phyloP scores from a whole-genome alignment of 768 basidiomycete species.

The Xanthoconium purpureum region DNA sequence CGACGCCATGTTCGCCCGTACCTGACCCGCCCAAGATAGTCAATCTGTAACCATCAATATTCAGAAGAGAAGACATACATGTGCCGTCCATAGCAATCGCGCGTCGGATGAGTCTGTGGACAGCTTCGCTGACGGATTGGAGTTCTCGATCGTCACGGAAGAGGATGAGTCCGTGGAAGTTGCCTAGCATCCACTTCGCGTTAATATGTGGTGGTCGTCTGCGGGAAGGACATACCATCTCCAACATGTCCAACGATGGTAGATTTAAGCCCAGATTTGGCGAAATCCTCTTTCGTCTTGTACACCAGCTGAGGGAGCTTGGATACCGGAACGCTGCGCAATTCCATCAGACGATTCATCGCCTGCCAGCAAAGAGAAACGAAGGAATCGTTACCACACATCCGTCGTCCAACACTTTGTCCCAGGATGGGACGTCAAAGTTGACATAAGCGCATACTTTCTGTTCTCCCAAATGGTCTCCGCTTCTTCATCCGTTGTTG shows the following conservation, averaged over 20 bases:
- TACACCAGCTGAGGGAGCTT: conserved; percentile 65
- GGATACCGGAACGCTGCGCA: conserved; percentile 62
- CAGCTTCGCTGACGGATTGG: conserved; percentile 50
- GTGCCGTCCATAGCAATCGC: conserved; percentile 75
- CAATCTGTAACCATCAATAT: neutral
- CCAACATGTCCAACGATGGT: conserved; percentile 83
- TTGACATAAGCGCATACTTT: conserved; percentile 78
- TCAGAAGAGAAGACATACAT: conserved; percentile 42
- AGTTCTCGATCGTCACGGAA: conserved; percentile 61
- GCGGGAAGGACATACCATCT: conserved; percentile 52
- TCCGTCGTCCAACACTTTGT: conserved; percentile 81
- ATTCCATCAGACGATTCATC: neutral
- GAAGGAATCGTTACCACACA: conserved; percentile 60
- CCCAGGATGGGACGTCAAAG: conserved; percentile 61
- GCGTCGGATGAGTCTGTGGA: conserved; percentile 69
- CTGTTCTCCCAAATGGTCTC: conserved; percentile 80
- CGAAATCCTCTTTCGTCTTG: conserved; percentile 79
- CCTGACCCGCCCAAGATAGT: conserved; percentile 38
- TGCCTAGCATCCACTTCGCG: conserved; percentile 31
- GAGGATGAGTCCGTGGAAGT: conserved; percentile 49
- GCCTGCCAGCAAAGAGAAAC: neutral
- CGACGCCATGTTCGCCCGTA: conserved; percentile 87
- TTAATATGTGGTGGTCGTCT: neutral
- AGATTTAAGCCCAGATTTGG: conserved; percentile 50
- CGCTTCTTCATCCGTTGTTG: conserved; percentile 70